phyloP scores from a whole-genome alignment of 768 basidiomycete genomes.

The Tulasnella sp. region DNA sequence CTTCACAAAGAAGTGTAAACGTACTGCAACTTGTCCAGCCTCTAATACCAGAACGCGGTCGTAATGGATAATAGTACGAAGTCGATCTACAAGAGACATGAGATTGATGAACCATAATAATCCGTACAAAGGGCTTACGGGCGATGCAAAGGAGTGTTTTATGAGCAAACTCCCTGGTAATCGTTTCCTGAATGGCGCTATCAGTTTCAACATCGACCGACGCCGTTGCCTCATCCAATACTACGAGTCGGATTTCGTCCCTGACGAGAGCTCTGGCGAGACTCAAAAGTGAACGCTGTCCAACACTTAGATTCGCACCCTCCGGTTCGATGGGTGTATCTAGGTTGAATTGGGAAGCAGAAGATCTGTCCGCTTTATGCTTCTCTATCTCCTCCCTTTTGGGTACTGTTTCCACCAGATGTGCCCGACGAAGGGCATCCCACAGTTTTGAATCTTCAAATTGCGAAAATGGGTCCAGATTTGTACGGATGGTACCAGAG shows the following conservation, averaged over 20 bases:
- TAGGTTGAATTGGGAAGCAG: conserved; percentile 26
- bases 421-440: conserved; percentile 32
- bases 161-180: conserved; percentile 25
- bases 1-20: conserved; percentile 13
- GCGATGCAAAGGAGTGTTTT: conserved; percentile 18
- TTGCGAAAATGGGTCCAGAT: conserved; percentile 29
- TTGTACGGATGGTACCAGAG: conserved; percentile 21
- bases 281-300: conserved; percentile 24
- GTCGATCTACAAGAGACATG: conserved; percentile 2
- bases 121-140: neutral
- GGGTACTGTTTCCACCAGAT: conserved; percentile 23
- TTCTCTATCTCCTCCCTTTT: no score
- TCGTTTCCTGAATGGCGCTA: conserved; percentile 23
- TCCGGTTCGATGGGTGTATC: conserved; percentile 33
- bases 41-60: conserved; percentile 46
- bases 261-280: conserved; percentile 24
- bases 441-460: conserved; percentile 29
- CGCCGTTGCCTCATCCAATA: conserved; percentile 21
- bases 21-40: conserved; percentile 35
- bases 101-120: neutral
- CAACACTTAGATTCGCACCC: conserved; percentile 27
- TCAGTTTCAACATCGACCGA: conserved; percentile 23
- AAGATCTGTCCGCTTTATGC: neutral
- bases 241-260: conserved; percentile 27
- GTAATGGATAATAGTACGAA: conserved; percentile 25